Percentiles rank a stretch among this genome's conserved stretches.
Conservation (phyloP, 495 filamentous ascomycete species). For the Pseudomonodictys pantanalensis region DNA sequence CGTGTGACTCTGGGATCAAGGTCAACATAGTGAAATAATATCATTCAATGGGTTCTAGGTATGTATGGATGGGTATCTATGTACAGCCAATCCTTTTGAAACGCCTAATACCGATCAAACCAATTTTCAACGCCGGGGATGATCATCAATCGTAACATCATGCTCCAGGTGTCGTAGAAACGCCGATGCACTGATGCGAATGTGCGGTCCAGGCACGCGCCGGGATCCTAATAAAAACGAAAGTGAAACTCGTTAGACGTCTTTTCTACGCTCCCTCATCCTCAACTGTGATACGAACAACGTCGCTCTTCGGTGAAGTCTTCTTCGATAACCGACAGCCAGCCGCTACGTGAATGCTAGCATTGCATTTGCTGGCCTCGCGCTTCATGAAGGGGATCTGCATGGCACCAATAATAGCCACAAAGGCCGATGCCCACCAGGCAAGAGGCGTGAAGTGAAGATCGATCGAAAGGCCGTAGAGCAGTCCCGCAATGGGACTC, state of each 20-base stretch:
- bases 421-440: slow-evolving; percentile 72
- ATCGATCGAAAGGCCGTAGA: slow-evolving; percentile 66
- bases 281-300: slow-evolving; percentile 20
- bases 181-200: too few relatives aligned
- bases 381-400: slow-evolving; percentile 66
- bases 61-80: too few relatives aligned
- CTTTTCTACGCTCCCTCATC: neutral
- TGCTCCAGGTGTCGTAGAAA: too few relatives aligned
- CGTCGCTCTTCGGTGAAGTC: neutral
- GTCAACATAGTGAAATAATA: too few relatives aligned
- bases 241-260: neutral
- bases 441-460: slow-evolving; percentile 70
- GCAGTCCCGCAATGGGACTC: slow-evolving; percentile 69
- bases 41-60: too few relatives aligned
- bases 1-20: too few relatives aligned
- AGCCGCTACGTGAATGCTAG: slow-evolving; percentile 6
- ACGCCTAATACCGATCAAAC: too few relatives aligned
- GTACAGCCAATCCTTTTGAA: too few relatives aligned
- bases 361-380: slow-evolving; percentile 30
- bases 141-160: too few relatives aligned
- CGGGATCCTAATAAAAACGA: too few relatives aligned
- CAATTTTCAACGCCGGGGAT: too few relatives aligned
- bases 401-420: slow-evolving; percentile 64
- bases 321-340: slow-evolving; percentile 7
- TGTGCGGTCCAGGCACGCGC: too few relatives aligned